Evolutionary conservation across 2,329 filamentous ascomycete species (phyloP).

Genomic region (Sporothrix phasma): DNA sequence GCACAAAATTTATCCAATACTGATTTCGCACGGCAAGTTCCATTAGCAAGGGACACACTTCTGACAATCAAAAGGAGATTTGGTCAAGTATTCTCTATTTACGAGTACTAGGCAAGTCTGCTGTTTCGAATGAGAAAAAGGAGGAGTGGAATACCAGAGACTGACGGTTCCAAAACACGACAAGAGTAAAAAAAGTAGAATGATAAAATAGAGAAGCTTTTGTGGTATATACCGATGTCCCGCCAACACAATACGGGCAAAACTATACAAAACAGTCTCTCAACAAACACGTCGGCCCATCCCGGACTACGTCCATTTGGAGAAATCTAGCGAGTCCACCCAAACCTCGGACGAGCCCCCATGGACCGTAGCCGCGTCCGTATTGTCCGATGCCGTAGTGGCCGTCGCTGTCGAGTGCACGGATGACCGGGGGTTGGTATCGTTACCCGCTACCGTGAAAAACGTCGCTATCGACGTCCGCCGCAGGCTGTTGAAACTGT

Average conservation of each 20-base stretch:
- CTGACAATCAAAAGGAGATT: neutral
- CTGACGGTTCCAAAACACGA: neutral
- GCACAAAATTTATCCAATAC: neutral
- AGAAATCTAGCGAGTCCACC: constrained; percentile 41
- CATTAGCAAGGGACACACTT: neutral
- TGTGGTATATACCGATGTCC: constrained; percentile 28
- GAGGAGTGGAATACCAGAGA: neutral
- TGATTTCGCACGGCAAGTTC: neutral
- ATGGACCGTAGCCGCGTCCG: constrained; percentile 34
- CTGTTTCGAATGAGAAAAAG: neutral
- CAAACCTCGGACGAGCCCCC: constrained; percentile 27
- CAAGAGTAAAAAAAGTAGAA: constrained; percentile 7
- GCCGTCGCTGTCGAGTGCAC: constrained; percentile 44
- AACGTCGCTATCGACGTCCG: constrained; percentile 58
- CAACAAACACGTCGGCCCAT: neutral
- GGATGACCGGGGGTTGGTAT: constrained; percentile 49
- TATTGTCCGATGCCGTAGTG: constrained; percentile 29
- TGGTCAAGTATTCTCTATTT: neutral
- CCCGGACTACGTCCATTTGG: constrained; percentile 31
- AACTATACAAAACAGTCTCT: neutral
- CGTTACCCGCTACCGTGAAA: constrained; percentile 44
- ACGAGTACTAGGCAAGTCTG: neutral
- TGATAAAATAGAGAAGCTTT: constrained; percentile 27
- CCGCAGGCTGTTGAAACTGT: constrained; percentile 51
- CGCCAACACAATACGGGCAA: neutral